A percentile compares a stretch with the other conserved stretches of the same genome.
These are phyloP conservation scores for Veloporphyrellus conicus DNA, from an alignment of 1,284 basidiomycete species.

Conservation along the genomic window DNA sequence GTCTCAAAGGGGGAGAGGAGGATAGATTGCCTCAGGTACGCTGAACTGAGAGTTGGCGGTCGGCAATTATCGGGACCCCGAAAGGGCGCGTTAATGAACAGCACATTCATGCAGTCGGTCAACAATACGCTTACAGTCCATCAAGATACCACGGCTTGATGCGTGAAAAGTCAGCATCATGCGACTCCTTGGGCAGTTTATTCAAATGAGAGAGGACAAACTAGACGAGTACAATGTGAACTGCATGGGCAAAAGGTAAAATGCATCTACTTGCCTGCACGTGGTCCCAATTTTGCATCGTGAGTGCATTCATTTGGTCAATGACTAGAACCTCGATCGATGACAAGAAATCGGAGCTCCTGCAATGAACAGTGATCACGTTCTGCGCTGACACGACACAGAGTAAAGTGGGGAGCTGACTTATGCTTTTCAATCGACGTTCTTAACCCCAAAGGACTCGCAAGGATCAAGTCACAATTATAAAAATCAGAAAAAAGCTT, in stretches of 20 bases:
- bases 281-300: constrained; percentile 99
- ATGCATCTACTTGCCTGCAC: constrained; percentile 57
- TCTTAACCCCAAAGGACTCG: constrained; percentile 88
- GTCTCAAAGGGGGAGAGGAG: constrained; percentile 87
- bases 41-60: constrained; percentile 47
- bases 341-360: constrained; percentile 84
- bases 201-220: constrained; percentile 85
- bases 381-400: neutral
- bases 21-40: constrained; percentile 84
- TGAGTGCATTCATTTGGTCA: constrained; percentile 89
- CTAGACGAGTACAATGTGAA: constrained; percentile 39
- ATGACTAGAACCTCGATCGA: constrained; percentile 92
- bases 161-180: constrained; percentile 92
- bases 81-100: neutral
- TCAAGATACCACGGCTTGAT: constrained; percentile 98
- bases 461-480: constrained; percentile 86
- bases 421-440: constrained; percentile 93
- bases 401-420: constrained; percentile 40
- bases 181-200: constrained; percentile 86
- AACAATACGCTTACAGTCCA: constrained; percentile 58
- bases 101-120: neutral
- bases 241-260: neutral
- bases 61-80: neutral
- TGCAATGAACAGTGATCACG: constrained; percentile 29
- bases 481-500: constrained; percentile 90